Conservation (phyloP, 176 grass and related monocot genomes). For the maize (Zea mays) region Zm-B73-REFERENCE-NAM-5.0 NC_050104.1:160781501-160782000, state of each 20-base stretch:
- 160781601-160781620: conserved; percentile 40
- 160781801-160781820: conserved; percentile 50
- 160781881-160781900: conserved; percentile 40
- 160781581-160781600: conserved; percentile 19
- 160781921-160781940: conserved; percentile 48
- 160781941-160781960: conserved; percentile 28
- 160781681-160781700: conserved; percentile 49
- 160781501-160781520: conserved; percentile 19
- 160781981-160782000: conserved; percentile 35
- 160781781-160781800: conserved; percentile 55
- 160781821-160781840: conserved; percentile 50
- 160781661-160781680: conserved; percentile 30
- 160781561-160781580: conserved; percentile 20
- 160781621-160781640: conserved; percentile 14
- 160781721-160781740: conserved; percentile 55
- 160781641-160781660: conserved; percentile 8
- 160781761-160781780: conserved; percentile 44
- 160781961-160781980: conserved; percentile 28
- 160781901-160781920: conserved; percentile 48
- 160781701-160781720: conserved; percentile 37
- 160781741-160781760: conserved; percentile 49
- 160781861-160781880: conserved; percentile 34
- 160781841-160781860: conserved; percentile 46
- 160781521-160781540: conserved; percentile 33
- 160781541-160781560: conserved; percentile 31